These are phyloP conservation scores for maize (Zea mays) DNA, from an alignment of 176 grass and related monocot species.

Conservation along the genomic window Zm-B73-REFERENCE-NAM-5.0 NC_050097.1:116838501-116839000, in stretches of 20 bases:
- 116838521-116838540: no score
- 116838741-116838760: no score
- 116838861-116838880: background rate
- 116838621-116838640: no score
- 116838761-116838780: conserved; percentile 9
- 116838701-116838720: background rate
- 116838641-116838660: no score
- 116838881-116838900: background rate
- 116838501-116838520: no score
- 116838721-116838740: background rate
- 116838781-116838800: background rate
- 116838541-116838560: no score
- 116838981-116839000: conserved; percentile 56
- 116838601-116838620: no score
- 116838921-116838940: conserved; percentile 65
- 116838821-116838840: background rate
- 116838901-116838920: background rate
- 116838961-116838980: conserved; percentile 86
- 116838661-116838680: conserved; percentile 14
- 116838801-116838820: conserved; percentile 1
- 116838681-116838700: background rate
- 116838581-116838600: no score
- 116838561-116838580: no score
- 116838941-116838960: conserved; percentile 96
- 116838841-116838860: background rate